These are phyloP conservation scores for Macaranga tanarius DNA, from an alignment of 441 rosid species.

Conservation along the genomic window DNA sequence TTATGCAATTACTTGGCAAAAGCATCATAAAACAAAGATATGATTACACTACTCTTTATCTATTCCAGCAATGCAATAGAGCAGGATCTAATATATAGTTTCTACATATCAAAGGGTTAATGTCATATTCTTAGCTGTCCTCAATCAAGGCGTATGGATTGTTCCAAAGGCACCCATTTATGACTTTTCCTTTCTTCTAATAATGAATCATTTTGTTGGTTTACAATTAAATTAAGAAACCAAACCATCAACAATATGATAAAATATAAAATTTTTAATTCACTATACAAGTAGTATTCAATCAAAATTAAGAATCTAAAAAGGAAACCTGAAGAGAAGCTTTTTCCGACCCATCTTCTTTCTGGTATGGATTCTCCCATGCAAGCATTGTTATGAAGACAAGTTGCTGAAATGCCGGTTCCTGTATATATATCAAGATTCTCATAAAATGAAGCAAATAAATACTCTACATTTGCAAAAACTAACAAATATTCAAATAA, in stretches of 20 bases:
- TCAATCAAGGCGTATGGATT: background rate
- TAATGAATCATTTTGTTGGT: background rate
- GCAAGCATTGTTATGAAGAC: slow-evolving; percentile 95
- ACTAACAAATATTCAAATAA: slow-evolving; percentile 12
- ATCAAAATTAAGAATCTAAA: slow-evolving; percentile 7
- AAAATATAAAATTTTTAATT: background rate
- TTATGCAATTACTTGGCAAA: background rate
- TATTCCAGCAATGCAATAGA: background rate
- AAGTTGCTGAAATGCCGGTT: slow-evolving; percentile 86
- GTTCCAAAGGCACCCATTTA: background rate
- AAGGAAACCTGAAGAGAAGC: slow-evolving; percentile 64
- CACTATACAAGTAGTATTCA: background rate
- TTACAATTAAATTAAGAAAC: slow-evolving; percentile 9
- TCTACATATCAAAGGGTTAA: background rate
- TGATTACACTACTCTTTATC: background rate
- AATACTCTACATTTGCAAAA: background rate
- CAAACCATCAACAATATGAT: background rate
- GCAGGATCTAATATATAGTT: background rate
- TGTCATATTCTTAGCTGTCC: background rate
- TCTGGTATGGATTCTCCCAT: slow-evolving; percentile 76
- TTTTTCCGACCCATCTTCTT: slow-evolving; percentile 43
- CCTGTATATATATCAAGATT: slow-evolving; percentile 42
- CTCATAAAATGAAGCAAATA: slow-evolving; percentile 6
- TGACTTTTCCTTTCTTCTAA: background rate
- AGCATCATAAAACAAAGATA: background rate